phyloP scores from a whole-genome alignment of 108 stramenopile genomes.

The Bacterosira constricta region DNA sequence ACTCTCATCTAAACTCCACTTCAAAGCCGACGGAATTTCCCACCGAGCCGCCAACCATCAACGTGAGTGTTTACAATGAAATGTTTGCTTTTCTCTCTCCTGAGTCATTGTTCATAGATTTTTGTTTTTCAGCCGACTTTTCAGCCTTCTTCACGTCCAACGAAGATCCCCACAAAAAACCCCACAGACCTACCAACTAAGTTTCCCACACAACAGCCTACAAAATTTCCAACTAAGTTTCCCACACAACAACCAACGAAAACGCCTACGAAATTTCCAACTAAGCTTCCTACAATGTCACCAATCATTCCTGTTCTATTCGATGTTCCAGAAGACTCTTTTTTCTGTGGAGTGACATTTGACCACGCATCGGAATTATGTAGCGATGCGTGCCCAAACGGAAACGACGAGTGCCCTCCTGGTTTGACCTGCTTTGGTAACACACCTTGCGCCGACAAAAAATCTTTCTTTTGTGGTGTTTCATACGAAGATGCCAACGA shows the following conservation, averaged over 20 bases:
- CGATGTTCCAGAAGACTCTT: slow-evolving; percentile 47
- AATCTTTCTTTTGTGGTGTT: slow-evolving; percentile 71
- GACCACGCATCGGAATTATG: slow-evolving; percentile 45
- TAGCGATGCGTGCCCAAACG: slow-evolving; percentile 41
- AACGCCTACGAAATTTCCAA: slow-evolving; percentile 29
- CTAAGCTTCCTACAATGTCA: slow-evolving; percentile 31
- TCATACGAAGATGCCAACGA: slow-evolving; percentile 77
- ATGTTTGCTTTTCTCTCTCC: too few species aligned
- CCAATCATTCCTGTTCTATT: slow-evolving; percentile 45
- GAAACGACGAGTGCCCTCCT: slow-evolving; percentile 37
- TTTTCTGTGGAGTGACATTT: slow-evolving; percentile 48
- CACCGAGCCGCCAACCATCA: slow-evolving; percentile 7
- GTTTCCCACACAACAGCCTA: slow-evolving; percentile 14
- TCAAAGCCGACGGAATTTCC: slow-evolving; percentile 11
- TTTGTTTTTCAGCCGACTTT: too few species aligned
- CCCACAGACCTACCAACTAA: slow-evolving; percentile 17
- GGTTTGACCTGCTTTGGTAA: slow-evolving; percentile 49
- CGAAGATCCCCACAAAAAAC: not conserved
- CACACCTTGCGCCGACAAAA: slow-evolving; percentile 47
- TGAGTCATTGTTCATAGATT: too few species aligned
- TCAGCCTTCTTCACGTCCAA: not conserved
- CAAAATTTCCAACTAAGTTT: slow-evolving; percentile 20
- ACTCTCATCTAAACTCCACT: too few species aligned
- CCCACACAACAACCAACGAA: slow-evolving; percentile 38
- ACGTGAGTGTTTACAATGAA: too few species aligned